Conservation (phyloP, 495 filamentous ascomycete genomes). For the Geopyxis carbonaria region DNA sequence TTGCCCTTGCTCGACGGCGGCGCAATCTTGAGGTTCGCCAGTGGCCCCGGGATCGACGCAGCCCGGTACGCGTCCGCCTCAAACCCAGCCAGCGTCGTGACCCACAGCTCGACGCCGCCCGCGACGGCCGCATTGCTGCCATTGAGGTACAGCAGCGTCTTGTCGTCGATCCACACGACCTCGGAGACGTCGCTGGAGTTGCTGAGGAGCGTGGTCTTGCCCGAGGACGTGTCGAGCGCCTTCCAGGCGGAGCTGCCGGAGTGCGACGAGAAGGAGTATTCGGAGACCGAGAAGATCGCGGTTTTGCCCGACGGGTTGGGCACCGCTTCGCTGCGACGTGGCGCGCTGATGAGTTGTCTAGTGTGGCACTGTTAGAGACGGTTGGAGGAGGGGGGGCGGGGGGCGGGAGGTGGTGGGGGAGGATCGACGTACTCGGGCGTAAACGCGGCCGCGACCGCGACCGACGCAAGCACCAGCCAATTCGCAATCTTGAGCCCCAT, state of each 20-base stretch:
- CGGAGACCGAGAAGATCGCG: constrained; percentile 29
- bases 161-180: constrained; percentile 19
- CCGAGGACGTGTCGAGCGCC: constrained; percentile 53
- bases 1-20: constrained; percentile 42
- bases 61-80: constrained; percentile 40
- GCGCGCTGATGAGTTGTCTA: constrained; percentile 51
- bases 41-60: constrained; percentile 44
- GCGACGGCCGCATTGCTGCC: constrained; percentile 8
- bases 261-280: constrained; percentile 71
- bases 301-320: constrained; percentile 38
- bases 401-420: not conserved
- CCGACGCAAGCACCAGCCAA: constrained; percentile 2
- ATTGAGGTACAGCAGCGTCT: constrained; percentile 15
- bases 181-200: constrained; percentile 30
- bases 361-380: not conserved
- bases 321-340: constrained; percentile 55
- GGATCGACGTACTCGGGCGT: not conserved
- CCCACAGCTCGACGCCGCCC: constrained; percentile 36
- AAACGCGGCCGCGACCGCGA: not conserved
- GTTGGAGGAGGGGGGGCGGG: not conserved
- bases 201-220: constrained; percentile 46
- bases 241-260: constrained; percentile 54
- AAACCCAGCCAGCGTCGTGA: constrained; percentile 31
- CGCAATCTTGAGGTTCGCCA: constrained; percentile 47
- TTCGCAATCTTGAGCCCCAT: not conserved